Evolutionary conservation across 176 grass and related monocot species (phyloP).

Genomic region (Urochloa ruziziensis): DNA sequence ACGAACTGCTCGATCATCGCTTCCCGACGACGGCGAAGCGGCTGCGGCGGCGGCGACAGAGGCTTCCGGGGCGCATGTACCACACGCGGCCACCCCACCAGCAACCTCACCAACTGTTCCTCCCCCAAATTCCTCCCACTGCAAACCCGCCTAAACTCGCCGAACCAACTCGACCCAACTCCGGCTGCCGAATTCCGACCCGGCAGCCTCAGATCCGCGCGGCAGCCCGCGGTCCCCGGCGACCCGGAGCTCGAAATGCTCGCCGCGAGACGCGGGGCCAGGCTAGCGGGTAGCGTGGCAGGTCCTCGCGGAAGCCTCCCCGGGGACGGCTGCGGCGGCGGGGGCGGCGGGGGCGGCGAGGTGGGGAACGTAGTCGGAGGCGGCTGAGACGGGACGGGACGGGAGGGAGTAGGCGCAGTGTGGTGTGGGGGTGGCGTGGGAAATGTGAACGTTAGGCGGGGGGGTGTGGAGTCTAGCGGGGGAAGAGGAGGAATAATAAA

Average conservation of each 20-base stretch:
- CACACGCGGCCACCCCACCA: background rate
- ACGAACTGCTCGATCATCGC: constrained; percentile 99
- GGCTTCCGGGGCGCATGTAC: constrained; percentile 32
- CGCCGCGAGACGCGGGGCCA: background rate
- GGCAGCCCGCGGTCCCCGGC: background rate
- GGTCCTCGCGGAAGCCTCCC: no score
- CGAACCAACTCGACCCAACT: background rate
- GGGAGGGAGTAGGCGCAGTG: background rate
- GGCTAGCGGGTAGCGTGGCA: background rate
- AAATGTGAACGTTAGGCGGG: constrained; percentile 48
- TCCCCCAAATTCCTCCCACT: background rate
- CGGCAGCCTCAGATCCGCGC: constrained; percentile 34
- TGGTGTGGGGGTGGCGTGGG: background rate
- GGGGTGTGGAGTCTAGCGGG: background rate
- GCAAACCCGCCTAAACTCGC: background rate
- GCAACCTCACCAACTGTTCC: background rate
- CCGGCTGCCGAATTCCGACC: constrained; percentile 4
- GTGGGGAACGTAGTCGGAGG: background rate
- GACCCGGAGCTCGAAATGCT: constrained; percentile 26
- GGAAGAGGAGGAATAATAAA: background rate
- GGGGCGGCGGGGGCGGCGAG: background rate
- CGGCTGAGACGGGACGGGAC: constrained; percentile 2
- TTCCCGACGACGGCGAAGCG: background rate
- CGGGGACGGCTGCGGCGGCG: background rate
- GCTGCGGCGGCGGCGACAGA: background rate